Evolutionary conservation across 768 basidiomycete species (phyloP).

Genomic region (Chalciporus sphaerocephalus): DNA sequence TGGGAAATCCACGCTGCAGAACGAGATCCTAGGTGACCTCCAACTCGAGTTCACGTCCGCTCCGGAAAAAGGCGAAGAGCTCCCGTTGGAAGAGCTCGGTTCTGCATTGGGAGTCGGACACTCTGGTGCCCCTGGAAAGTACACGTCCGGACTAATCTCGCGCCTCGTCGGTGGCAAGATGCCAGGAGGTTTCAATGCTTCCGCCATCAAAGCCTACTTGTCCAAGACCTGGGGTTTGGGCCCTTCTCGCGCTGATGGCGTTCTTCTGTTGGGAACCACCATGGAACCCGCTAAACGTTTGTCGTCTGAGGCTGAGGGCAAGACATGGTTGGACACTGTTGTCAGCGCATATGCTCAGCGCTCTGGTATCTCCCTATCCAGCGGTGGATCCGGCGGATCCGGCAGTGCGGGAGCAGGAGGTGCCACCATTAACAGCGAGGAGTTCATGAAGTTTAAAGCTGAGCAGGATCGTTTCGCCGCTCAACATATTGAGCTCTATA

Average conservation of each 20-base stretch:
- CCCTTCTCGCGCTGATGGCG: slow-evolving; percentile 80
- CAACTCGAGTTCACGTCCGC: slow-evolving; percentile 93
- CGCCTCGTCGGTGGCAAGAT: slow-evolving; percentile 94
- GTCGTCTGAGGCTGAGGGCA: slow-evolving; percentile 86
- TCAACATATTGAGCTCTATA: slow-evolving; percentile 93
- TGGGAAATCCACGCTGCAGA: slow-evolving; percentile 97
- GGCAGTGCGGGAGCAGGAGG: slow-evolving; percentile 64
- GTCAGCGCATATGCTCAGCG: slow-evolving; percentile 84
- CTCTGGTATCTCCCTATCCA: slow-evolving; percentile 77
- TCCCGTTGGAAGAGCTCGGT: slow-evolving; percentile 94
- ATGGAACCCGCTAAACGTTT: slow-evolving; percentile 94
- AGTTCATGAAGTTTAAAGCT: slow-evolving; percentile 93
- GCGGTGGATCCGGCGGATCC: slow-evolving; percentile 59
- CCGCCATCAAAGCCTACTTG: slow-evolving; percentile 84
- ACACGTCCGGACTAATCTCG: slow-evolving; percentile 84
- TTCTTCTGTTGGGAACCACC: slow-evolving; percentile 86
- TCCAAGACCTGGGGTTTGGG: slow-evolving; percentile 97
- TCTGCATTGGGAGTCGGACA: slow-evolving; percentile 78
- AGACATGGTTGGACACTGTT: slow-evolving; percentile 86
- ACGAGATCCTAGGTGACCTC: slow-evolving; percentile 96
- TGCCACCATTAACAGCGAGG: slow-evolving; percentile 93
- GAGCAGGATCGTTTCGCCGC: slow-evolving; percentile 90
- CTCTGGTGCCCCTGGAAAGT: slow-evolving; percentile 86
- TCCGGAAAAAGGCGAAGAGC: slow-evolving; percentile 97
- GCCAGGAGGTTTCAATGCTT: slow-evolving; percentile 97